These are phyloP conservation scores for Ensete ventricosum DNA, from an alignment of 176 grass and related monocot species.

Conservation along the genomic window DNA sequence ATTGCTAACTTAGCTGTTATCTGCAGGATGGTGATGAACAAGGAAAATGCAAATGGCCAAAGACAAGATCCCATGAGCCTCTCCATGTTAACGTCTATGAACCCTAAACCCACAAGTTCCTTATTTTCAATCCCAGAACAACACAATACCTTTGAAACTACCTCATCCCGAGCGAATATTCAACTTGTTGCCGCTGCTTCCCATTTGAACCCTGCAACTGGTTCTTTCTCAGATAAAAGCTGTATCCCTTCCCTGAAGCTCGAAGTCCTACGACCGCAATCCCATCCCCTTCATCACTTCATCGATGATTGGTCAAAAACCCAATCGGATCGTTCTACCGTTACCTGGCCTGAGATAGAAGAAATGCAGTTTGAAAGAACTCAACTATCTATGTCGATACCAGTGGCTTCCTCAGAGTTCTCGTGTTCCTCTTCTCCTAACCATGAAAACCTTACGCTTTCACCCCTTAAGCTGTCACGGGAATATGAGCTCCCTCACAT, in stretches of 20 bases:
- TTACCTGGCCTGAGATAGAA: constrained; percentile 63
- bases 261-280: neutral
- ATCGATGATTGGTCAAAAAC: constrained; percentile 37
- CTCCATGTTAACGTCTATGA: constrained; percentile 25
- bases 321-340: constrained; percentile 28
- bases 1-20: constrained; percentile 10
- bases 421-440: constrained; percentile 20
- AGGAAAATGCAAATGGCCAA: constrained; percentile 22
- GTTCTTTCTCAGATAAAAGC: constrained; percentile 1
- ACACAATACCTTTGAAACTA: constrained; percentile 20
- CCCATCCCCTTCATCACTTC: constrained; percentile 18
- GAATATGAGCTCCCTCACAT: neutral
- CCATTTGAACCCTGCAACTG: constrained; percentile 12
- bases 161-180: neutral
- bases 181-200: neutral
- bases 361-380: constrained; percentile 61
- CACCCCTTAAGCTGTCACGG: constrained; percentile 19
- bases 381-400: constrained; percentile 70
- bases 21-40: constrained; percentile 40
- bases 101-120: constrained; percentile 7
- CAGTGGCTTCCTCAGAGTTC: constrained; percentile 28
- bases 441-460: constrained; percentile 14
- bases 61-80: constrained; percentile 18
- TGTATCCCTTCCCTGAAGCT: neutral
- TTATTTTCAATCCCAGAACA: constrained; percentile 18